A percentile compares a stretch with the other conserved stretches of the same genome.
Evolutionary conservation across 2,329 filamentous ascomycete species (phyloP).

Genomic region (Metarhizium brunneum): DNA sequence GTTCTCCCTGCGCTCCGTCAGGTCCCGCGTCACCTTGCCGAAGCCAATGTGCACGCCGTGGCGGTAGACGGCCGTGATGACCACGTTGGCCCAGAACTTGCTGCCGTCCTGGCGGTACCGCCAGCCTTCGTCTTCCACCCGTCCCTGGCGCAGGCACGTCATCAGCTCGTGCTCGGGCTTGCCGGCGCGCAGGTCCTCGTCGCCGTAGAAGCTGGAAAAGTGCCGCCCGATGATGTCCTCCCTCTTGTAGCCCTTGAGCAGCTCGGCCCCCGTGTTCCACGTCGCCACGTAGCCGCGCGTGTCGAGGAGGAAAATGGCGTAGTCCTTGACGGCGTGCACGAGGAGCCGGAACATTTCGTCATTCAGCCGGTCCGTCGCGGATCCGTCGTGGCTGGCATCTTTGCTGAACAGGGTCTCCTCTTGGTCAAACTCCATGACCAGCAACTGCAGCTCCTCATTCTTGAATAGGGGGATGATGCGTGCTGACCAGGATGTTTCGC

Average conservation of each 20-base stretch:
- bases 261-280: slow-evolving; percentile 47
- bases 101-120: slow-evolving; percentile 48
- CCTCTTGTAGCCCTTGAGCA: slow-evolving; percentile 45
- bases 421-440: slow-evolving; percentile 23
- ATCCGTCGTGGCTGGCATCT: slow-evolving; percentile 10
- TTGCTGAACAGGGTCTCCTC: slow-evolving; percentile 6
- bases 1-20: slow-evolving; percentile 45
- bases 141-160: slow-evolving; percentile 43
- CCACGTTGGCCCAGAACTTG: slow-evolving; percentile 51
- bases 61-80: slow-evolving; percentile 47
- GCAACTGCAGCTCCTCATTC: slow-evolving; percentile 17
- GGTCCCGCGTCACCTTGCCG: slow-evolving; percentile 48
- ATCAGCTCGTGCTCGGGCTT: slow-evolving; percentile 44
- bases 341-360: slow-evolving; percentile 52
- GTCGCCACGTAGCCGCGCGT: slow-evolving; percentile 44
- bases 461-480: slow-evolving; percentile 23
- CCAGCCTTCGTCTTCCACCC: slow-evolving; percentile 52
- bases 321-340: slow-evolving; percentile 51
- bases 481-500: slow-evolving; percentile 17
- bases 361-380: slow-evolving; percentile 24
- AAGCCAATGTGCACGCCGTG: slow-evolving; percentile 45
- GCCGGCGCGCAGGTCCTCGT: slow-evolving; percentile 35
- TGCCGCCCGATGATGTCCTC: slow-evolving; percentile 48
- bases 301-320: slow-evolving; percentile 54
- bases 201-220: slow-evolving; percentile 47